Evolutionary conservation across 192 early-diverging fungal genomes (phyloP), one percentile per base, ranked within the genome.

Genomic region (Coemansia javaensis): DNA sequence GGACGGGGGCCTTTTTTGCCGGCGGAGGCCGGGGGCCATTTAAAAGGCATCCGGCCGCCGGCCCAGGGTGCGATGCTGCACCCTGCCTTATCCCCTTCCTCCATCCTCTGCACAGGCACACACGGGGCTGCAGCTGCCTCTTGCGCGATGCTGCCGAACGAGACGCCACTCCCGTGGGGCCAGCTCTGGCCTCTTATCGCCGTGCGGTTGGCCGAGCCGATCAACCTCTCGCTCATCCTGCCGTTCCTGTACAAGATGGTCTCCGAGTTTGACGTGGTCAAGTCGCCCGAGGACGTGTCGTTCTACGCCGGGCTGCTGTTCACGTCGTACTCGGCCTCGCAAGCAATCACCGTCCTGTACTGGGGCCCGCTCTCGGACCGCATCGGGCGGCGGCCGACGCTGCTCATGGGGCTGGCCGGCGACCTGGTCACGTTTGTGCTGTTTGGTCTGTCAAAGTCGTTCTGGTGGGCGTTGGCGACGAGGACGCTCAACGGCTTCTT

Each of bases 341-440:
- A 82, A 32, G 53, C 66, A 5, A 45, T 43, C 13, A 73, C 76
- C 16, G 18, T 38, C 0, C 80, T 83, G 53, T 51, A 73, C n/a
- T 87, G 84, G 85, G 89, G 86, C 15, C 59, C 35, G 25, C 52
- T 87, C 15, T 85, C 83, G 6, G 91, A 94, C 67, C 75, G 82
- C 8, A 77, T 82, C 58, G 91, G 91, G 3, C 62, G 91, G 13
- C 66, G 87, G 15, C 89, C 89, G 11, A 75, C 87, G 10, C 39
- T 94, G 7, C 66, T 94, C 9, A 53, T 82, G 2, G 91, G 90
- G 5, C 63, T 92, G 0, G 43, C 85, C 17, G 90, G 90, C 16
- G 89, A 87, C 17, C 56, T 82, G 8, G 56, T 86, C n/a, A 80
- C 81, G 7, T 68, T 77, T 20, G 46, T 81, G 3, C 47, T 83